phyloP scores from a whole-genome alignment of 2,329 filamentous ascomycete species.

The Xylariomycetidae sp. region DNA sequence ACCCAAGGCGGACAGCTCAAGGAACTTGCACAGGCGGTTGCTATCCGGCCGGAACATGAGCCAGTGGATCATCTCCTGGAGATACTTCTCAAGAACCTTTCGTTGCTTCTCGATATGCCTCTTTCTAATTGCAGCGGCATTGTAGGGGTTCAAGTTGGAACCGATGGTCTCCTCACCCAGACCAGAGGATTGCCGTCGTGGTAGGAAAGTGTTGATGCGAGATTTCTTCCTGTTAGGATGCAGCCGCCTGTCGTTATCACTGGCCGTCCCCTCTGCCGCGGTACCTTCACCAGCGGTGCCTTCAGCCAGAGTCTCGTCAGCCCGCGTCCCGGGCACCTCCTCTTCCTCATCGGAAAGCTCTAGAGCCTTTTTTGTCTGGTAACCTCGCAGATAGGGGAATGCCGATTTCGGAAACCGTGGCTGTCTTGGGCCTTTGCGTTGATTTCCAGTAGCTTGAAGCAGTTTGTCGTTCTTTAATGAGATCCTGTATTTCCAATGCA shows the following conservation, averaged over 20 bases:
- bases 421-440: slow-evolving; percentile 68
- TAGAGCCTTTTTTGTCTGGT: slow-evolving; percentile 68
- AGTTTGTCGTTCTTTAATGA: slow-evolving; percentile 81
- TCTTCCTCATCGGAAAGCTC: slow-evolving; percentile 76
- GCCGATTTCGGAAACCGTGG: slow-evolving; percentile 86
- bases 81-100: slow-evolving; percentile 79
- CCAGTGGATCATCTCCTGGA: slow-evolving; percentile 92
- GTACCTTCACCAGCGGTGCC: slow-evolving; percentile 40
- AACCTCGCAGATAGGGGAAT: slow-evolving; percentile 82
- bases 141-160: slow-evolving; percentile 35
- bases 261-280: slow-evolving; percentile 61
- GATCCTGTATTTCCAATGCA: slow-evolving; percentile 91
- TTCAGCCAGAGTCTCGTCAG: slow-evolving; percentile 30
- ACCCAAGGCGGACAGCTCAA: slow-evolving; percentile 90
- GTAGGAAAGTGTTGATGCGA: slow-evolving; percentile 49
- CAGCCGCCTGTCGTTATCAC: slow-evolving; percentile 58
- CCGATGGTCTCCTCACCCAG: slow-evolving; percentile 42
- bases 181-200: slow-evolving; percentile 49
- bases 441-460: slow-evolving; percentile 61
- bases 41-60: slow-evolving; percentile 96
- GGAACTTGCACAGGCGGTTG: slow-evolving; percentile 90
- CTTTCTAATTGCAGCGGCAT: slow-evolving; percentile 49
- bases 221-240: slow-evolving; percentile 41
- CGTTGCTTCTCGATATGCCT: slow-evolving; percentile 79
- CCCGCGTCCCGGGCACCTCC: slow-evolving; percentile 33